Percentiles rank a stretch among this genome's conserved stretches.
phyloP scores from a whole-genome alignment of 495 filamentous ascomycete species.

The Daldinia caldariorum region DNA sequence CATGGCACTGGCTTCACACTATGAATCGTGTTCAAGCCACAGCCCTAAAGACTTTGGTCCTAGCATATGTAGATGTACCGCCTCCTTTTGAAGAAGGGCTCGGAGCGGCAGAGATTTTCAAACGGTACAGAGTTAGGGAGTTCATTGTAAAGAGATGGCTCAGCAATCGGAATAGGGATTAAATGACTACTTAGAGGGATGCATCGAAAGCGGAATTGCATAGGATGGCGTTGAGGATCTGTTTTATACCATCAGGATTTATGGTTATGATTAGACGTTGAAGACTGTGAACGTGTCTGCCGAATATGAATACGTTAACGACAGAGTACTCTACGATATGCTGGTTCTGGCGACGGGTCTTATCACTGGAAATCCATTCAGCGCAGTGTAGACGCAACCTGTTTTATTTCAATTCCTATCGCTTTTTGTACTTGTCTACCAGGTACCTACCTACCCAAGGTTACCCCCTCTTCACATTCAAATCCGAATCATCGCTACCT shows the following conservation, averaged over 20 bases:
- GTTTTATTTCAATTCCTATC: neutral
- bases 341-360: neutral
- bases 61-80: conserved; percentile 92
- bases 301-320: neutral
- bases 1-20: conserved; percentile 94
- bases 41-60: conserved; percentile 85
- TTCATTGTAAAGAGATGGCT: conserved; percentile 83
- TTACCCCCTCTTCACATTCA: too few species aligned
- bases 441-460: too few species aligned
- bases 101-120: conserved; percentile 65
- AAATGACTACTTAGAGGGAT: neutral
- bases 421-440: too few species aligned
- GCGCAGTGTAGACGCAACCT: neutral
- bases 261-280: conserved; percentile 12
- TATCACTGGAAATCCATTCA: neutral
- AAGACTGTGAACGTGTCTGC: neutral
- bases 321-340: neutral
- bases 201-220: conserved; percentile 13
- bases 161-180: conserved; percentile 72
- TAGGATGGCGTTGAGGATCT: conserved; percentile 6
- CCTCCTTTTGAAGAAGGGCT: conserved; percentile 63
- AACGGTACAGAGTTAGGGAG: conserved; percentile 82
- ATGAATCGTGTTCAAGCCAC: conserved; percentile 90
- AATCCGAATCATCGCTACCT: too few species aligned
- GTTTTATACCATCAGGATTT: neutral